Evolutionary conservation across 2,329 filamentous ascomycete genomes (phyloP).

Genomic region (Talaromyces sp.): DNA sequence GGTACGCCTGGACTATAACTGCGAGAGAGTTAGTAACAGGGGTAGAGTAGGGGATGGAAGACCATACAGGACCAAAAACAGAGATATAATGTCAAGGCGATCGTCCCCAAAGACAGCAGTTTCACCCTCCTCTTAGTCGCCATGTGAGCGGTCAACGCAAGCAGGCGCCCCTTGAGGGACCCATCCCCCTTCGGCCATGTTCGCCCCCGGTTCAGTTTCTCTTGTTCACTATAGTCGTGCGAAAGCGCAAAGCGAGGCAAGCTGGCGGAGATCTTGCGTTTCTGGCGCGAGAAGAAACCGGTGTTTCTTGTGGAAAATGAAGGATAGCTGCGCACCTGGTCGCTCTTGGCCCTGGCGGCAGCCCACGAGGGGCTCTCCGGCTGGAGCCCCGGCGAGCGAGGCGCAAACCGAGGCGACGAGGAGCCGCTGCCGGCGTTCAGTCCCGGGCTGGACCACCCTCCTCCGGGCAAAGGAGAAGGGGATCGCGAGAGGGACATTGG

Average conservation of each 20-base stretch:
- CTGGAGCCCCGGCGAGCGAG: conserved; percentile 12
- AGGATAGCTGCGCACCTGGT: conserved; percentile 68
- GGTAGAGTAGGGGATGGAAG: not conserved
- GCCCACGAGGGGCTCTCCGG: conserved; percentile 61
- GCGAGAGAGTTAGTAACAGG: conserved; percentile 32
- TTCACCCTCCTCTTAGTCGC: conserved; percentile 63
- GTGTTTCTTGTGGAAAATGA: conserved; percentile 76
- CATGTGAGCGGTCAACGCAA: conserved; percentile 43
- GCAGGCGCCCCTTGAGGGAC: conserved; percentile 24
- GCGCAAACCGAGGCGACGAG: conserved; percentile 55
- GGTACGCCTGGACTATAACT: conserved; percentile 59
- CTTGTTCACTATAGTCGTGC: conserved; percentile 65
- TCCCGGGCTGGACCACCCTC: conserved; percentile 83
- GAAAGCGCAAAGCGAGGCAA: conserved; percentile 65
- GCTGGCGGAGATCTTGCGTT: conserved; percentile 72
- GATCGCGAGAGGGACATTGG: conserved; percentile 81
- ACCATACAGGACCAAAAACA: conserved; percentile 72
- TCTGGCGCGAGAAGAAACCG: conserved; percentile 82
- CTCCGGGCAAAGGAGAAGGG: conserved; percentile 75
- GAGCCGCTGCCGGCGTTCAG: conserved; percentile 68
- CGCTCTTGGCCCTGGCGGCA: conserved; percentile 70
- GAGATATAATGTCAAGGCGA: conserved; percentile 57
- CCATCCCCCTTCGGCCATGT: conserved; percentile 43
- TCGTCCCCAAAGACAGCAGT: conserved; percentile 54
- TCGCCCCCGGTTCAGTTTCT: conserved; percentile 62